Evolutionary conservation across 2,329 filamentous ascomycete species (phyloP), one percentile per base, ranked within the genome.

Genomic region (Alternaria hordeiaustralica): DNA sequence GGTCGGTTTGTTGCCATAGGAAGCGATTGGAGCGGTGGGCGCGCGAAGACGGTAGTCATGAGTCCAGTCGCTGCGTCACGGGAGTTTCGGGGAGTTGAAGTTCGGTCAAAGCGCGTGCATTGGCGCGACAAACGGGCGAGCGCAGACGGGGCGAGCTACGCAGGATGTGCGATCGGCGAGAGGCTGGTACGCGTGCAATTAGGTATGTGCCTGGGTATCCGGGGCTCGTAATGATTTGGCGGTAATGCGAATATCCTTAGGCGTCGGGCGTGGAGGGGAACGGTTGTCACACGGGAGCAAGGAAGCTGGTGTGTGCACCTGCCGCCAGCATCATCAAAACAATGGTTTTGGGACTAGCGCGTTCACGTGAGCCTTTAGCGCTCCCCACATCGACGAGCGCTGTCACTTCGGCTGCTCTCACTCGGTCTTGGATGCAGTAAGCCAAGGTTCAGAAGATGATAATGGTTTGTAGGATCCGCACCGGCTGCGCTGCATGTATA

Each of bases 1-100:
- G 75, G 70, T 63, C 79, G 76, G 56, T 83, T 83, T 70, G 80
- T 77, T 64, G 82, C 82, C 84, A 85, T 86, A 66, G 78, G 80
- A 67, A 85, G 79, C 30, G 77, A 72, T 78, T 83, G 79, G 65
- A 85, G 74, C 63, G 84, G 84, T 28, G 75, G 76, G 70, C 78
- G 74, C 67, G 71, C 74, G 66, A 76, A 71, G 61, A 79, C 63
- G 61, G 75, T 73, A 69, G 71, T 77, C 78, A 80, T 80, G 73
- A 70, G 70, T 74, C 63, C 74, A 71, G 75, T 74, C 71, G 71
- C 60, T 71, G 69, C 67, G 68, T 55, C 55, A 58, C 47, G 55
- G 60, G 56, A 58, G 65, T 67, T 60, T 70, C 62, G 58, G 63
- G 66, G 66, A 65, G 70, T 59, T 66, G 63, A 60, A 55, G 63